Percentiles rank a stretch among this genome's conserved stretches.
phyloP scores from a whole-genome alignment of 805 yeast species.

The Pichia kluyveri region DNA sequence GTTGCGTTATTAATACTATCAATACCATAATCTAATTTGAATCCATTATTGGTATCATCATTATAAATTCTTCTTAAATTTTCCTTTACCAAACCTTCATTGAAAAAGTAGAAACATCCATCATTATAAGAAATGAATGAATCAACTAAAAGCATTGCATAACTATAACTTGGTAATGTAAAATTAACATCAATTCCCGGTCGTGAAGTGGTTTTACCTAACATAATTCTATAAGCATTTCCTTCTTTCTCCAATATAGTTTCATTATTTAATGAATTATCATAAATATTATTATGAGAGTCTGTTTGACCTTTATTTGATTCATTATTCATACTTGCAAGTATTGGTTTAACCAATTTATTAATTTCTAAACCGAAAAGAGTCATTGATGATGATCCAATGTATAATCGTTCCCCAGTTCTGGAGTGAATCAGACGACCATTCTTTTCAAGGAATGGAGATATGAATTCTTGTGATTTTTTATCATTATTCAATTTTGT shows the following conservation, averaged over 20 bases:
- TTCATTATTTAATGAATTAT: slow-evolving; percentile 1
- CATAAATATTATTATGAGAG: slow-evolving; percentile 11
- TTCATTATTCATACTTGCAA: slow-evolving; percentile 4
- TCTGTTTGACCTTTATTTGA: slow-evolving; percentile 7
- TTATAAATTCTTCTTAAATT: slow-evolving; percentile 57
- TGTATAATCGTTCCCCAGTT: slow-evolving; percentile 67
- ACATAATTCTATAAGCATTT: slow-evolving; percentile 61
- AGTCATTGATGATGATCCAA: slow-evolving; percentile 80
- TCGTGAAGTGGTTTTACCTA: slow-evolving; percentile 58
- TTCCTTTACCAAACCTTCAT: slow-evolving; percentile 69
- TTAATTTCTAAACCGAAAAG: slow-evolving; percentile 71
- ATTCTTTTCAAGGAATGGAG: slow-evolving; percentile 62
- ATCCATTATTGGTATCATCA: slow-evolving; percentile 26
- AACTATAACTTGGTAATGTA: slow-evolving; percentile 66
- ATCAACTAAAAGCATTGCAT: slow-evolving; percentile 67
- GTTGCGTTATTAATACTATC: slow-evolving; percentile 19
- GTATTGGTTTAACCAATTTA: slow-evolving; percentile 28
- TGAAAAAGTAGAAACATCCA: slow-evolving; percentile 78
- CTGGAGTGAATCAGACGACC: slow-evolving; percentile 66
- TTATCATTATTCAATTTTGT: neutral
- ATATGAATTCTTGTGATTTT: slow-evolving; percentile 43
- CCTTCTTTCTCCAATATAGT: slow-evolving; percentile 68
- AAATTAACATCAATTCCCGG: slow-evolving; percentile 65
- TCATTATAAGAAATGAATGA: slow-evolving; percentile 72
- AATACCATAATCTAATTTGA: slow-evolving; percentile 23